These are phyloP conservation scores for Komagataella phaffii DNA, from an alignment of 805 yeast species.

Conservation along the genomic window DNA sequence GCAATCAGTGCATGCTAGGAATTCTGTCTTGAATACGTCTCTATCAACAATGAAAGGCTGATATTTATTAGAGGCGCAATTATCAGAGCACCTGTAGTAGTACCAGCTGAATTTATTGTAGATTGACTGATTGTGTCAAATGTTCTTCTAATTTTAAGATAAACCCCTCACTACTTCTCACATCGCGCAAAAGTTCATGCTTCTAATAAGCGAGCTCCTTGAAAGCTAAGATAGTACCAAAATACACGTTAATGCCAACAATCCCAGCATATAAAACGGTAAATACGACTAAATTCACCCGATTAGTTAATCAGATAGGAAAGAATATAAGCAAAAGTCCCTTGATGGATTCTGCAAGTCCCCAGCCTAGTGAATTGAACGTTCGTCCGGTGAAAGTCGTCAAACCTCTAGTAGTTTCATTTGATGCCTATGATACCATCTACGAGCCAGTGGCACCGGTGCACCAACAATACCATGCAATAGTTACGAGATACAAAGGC, in stretches of 20 bases:
- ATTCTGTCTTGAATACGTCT: too few relatives aligned
- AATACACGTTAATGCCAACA: not conserved
- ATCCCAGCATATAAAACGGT: not conserved
- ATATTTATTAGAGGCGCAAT: too few relatives aligned
- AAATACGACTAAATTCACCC: not conserved
- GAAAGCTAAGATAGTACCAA: not conserved
- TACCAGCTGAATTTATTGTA: too few relatives aligned
- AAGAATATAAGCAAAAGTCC: not conserved
- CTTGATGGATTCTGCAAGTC: not conserved
- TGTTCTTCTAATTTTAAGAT: too few relatives aligned
- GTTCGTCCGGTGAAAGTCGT: not conserved
- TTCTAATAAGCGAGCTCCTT: not conserved
- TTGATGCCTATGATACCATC: slow-evolving; percentile 60
- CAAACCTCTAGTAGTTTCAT: slow-evolving; percentile 35
- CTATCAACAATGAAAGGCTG: too few relatives aligned
- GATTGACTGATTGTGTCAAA: too few relatives aligned
- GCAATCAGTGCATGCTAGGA: too few relatives aligned
- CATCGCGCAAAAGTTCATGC: not conserved
- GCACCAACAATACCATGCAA: slow-evolving; percentile 34
- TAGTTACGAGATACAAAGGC: slow-evolving; percentile 30
- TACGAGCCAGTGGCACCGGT: slow-evolving; percentile 45
- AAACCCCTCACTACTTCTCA: not conserved
- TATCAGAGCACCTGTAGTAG: too few relatives aligned
- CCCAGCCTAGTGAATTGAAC: not conserved
- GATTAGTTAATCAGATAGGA: not conserved